Conservation (phyloP, 257 asterid species). For the Capsicum rhomboideum region DNA sequence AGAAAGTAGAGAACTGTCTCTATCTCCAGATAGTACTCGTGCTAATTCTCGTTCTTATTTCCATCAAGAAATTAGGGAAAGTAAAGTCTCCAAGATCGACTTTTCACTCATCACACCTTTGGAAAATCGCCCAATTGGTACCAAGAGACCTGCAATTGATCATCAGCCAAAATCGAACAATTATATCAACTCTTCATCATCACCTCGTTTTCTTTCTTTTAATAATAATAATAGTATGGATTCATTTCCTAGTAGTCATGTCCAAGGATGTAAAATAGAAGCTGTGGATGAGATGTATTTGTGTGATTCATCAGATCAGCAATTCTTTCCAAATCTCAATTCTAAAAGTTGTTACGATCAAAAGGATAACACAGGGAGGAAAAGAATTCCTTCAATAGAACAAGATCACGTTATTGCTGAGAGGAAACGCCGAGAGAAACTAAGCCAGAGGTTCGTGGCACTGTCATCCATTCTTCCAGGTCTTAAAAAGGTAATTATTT, state of each 20-base stretch:
- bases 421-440: conserved; percentile 34
- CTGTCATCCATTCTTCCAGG: conserved; percentile 41
- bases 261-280: background rate
- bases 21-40: background rate
- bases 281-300: background rate
- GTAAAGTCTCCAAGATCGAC: background rate
- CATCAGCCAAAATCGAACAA: background rate
- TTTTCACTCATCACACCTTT: background rate
- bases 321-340: background rate
- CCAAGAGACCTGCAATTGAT: background rate
- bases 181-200: background rate
- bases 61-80: background rate
- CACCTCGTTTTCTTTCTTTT: background rate
- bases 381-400: background rate
- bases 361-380: background rate
- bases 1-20: background rate
- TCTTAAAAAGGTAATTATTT: conserved; percentile 27
- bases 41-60: background rate
- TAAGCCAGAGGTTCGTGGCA: conserved; percentile 23
- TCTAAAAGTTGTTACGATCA: background rate
- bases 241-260: background rate
- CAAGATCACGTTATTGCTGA: conserved; percentile 31
- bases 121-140: background rate
- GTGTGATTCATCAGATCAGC: background rate
- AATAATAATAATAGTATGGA: background rate